A percentile compares a stretch with the other conserved stretches of the same genome.
Conservation (phyloP, 2,329 filamentous ascomycete genomes). For the Pestalotiopsis sp. region DNA sequence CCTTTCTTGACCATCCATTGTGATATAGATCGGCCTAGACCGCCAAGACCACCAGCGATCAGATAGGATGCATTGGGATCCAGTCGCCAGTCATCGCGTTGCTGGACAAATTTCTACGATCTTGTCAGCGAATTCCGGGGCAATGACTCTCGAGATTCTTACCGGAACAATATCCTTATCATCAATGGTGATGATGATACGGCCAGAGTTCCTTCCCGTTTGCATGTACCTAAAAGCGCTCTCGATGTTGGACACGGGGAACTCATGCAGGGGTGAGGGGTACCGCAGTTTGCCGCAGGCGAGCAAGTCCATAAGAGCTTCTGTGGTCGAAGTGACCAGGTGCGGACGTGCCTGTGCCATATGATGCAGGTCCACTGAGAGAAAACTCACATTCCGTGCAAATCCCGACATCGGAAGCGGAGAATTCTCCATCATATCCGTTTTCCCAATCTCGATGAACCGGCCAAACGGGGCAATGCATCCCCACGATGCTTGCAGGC, state of each 20-base stretch:
- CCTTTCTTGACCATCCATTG: conserved; percentile 26
- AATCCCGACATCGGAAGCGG: conserved; percentile 37
- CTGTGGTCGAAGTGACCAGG: background rate
- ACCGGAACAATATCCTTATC: conserved; percentile 13
- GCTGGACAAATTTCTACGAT: background rate
- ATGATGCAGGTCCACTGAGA: conserved; percentile 8
- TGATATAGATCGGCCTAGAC: conserved; percentile 27
- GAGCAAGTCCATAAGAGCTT: background rate
- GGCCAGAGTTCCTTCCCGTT: background rate
- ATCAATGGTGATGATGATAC: conserved; percentile 9
- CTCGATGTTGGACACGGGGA: background rate
- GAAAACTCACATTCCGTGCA: conserved; percentile 33
- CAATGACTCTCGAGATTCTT: too few relatives aligned
- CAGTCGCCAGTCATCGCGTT: background rate
- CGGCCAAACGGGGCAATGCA: conserved; percentile 30
- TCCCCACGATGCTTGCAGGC: conserved; percentile 25
- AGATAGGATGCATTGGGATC: conserved; percentile 24
- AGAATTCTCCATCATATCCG: conserved; percentile 28
- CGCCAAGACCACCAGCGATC: conserved; percentile 29
- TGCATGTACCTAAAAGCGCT: conserved; percentile 3
- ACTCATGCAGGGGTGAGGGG: background rate
- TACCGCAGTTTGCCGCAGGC: background rate
- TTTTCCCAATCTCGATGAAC: conserved; percentile 32
- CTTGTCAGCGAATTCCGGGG: too few relatives aligned
- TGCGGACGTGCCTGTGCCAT: background rate